phyloP scores from a whole-genome alignment of 2,329 filamentous ascomycete species.

The Emergomyces pasteurianus region DNA sequence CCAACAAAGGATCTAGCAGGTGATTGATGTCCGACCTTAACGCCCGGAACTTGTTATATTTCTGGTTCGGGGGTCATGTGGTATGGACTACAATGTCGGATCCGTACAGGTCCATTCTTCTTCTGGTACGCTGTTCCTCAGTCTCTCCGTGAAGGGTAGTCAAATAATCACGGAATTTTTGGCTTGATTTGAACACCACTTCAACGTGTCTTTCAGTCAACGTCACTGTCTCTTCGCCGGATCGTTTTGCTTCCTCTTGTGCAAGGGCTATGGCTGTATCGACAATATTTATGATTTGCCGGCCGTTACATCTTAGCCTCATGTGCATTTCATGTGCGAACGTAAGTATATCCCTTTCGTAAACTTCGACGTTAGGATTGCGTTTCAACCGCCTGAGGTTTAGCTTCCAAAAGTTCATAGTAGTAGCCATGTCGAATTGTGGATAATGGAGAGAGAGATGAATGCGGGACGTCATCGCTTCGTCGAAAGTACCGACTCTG shows the following conservation, averaged over 20 bases:
- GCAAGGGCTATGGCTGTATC: not conserved
- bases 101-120: not conserved
- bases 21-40: too few relatives aligned
- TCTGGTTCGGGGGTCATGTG: not conserved
- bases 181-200: not conserved
- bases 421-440: not conserved
- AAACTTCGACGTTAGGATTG: not conserved
- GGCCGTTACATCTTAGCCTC: not conserved
- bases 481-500: not conserved
- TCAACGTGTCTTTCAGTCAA: not conserved
- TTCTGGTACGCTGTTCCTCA: not conserved
- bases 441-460: not conserved
- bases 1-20: too few relatives aligned
- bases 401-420: not conserved
- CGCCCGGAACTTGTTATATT: too few relatives aligned
- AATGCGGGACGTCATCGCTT: not conserved
- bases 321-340: not conserved
- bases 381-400: not conserved
- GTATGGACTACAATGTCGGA: not conserved
- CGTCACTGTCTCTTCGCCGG: not conserved
- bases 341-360: not conserved
- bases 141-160: not conserved
- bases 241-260: not conserved
- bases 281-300: not conserved
- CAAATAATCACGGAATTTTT: not conserved